Evolutionary conservation across 768 basidiomycete genomes (phyloP).

Genomic region (Boletus speciosus): DNA sequence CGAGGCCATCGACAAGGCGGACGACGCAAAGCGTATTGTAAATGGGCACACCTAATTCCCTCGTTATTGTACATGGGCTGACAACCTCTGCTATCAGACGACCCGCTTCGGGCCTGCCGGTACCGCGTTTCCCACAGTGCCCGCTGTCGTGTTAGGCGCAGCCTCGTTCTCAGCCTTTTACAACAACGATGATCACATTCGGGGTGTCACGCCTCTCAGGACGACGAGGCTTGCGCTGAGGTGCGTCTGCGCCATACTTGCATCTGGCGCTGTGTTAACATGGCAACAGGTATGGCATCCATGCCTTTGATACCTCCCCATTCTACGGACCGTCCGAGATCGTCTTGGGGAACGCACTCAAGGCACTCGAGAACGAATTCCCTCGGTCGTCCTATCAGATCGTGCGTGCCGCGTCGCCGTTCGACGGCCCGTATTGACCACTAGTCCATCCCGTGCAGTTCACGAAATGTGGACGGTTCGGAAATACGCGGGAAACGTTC

Average conservation of each 20-base stretch:
- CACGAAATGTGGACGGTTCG: constrained; percentile 85
- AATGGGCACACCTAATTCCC: constrained; percentile 1
- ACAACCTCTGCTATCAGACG: constrained; percentile 22
- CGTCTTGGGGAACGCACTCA: constrained; percentile 63
- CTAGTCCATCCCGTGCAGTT: constrained; percentile 42
- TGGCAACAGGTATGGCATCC: constrained; percentile 65
- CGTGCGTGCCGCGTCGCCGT: constrained; percentile 34
- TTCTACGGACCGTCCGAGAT: constrained; percentile 82
- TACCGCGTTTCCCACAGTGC: constrained; percentile 33
- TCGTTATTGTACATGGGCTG: not conserved
- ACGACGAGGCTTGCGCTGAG: constrained; percentile 72
- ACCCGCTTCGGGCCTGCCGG: constrained; percentile 29
- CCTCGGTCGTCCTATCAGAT: constrained; percentile 76
- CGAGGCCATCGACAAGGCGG: constrained; percentile 37
- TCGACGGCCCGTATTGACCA: not conserved
- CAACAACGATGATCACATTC: constrained; percentile 56
- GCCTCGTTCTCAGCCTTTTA: constrained; percentile 67
- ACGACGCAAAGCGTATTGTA: constrained; percentile 35
- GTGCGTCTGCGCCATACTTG: constrained; percentile 36
- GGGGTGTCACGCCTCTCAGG: constrained; percentile 55
- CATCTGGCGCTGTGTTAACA: not conserved
- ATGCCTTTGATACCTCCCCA: constrained; percentile 77
- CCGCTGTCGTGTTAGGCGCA: constrained; percentile 66
- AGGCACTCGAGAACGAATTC: constrained; percentile 60
- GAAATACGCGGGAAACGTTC: constrained; percentile 47